Percentiles rank a stretch among this genome's conserved stretches.
Conservation (phyloP, 306 rosid species). For the Prunus dulcis region DNA sequence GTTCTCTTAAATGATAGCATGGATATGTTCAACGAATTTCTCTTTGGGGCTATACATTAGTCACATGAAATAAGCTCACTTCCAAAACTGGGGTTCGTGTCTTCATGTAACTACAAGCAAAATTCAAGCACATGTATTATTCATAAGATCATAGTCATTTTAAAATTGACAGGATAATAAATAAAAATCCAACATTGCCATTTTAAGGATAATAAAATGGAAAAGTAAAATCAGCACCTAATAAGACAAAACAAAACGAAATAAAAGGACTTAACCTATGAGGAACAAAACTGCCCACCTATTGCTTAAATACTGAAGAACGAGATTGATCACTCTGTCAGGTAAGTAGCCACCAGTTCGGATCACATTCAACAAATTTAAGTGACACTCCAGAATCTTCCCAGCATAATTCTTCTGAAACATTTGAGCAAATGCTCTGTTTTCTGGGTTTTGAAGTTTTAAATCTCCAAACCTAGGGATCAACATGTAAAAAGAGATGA, state of each 20-base stretch:
- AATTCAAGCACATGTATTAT: neutral
- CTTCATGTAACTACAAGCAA: neutral
- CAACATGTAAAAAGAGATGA: conserved; percentile 3
- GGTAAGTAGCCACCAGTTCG: conserved; percentile 92
- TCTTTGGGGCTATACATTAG: neutral
- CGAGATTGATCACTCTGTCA: conserved; percentile 83
- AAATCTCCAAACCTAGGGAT: conserved; percentile 80
- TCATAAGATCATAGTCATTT: neutral
- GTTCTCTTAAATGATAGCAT: too few species aligned
- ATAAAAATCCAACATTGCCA: neutral
- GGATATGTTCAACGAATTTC: neutral
- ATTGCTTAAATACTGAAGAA: conserved; percentile 91
- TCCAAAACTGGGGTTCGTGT: neutral
- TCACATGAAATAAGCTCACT: neutral
- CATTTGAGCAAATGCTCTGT: conserved; percentile 87
- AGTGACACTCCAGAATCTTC: conserved; percentile 85
- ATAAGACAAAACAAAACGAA: neutral
- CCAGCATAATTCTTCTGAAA: conserved; percentile 94
- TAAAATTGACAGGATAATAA: neutral
- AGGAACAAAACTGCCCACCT: conserved; percentile 39
- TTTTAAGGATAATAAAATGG: neutral
- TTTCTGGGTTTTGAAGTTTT: conserved; percentile 91
- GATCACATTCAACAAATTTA: conserved; percentile 73
- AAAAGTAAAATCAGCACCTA: neutral
- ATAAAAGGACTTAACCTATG: neutral